Base-by-base conservation (phyloP, 768 basidiomycete genomes). In the Lentinula lateritia region DNA sequence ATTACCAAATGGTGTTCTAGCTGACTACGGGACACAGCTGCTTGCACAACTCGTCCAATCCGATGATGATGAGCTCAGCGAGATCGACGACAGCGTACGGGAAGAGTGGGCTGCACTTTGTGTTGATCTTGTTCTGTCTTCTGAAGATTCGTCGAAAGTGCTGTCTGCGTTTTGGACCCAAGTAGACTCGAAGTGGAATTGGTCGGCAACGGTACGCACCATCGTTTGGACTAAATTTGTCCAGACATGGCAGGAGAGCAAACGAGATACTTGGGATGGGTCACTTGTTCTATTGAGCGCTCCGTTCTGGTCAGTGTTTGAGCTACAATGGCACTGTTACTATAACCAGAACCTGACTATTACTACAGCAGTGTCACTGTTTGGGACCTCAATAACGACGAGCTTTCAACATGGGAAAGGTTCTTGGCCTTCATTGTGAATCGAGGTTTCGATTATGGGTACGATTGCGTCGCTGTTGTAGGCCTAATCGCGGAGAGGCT, bases 71-170 rank as follows among this genome's bases (percentile, higher is more conserved):
- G 74, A 76, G 35, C 74, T 85, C 10, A 74, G 78, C 18, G 78
- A 79, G 43, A 67, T 73, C 16, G 72, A 75, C 2, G 75, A 81
- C 41, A 72, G 77, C 35, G 79, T 84, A 10, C 77, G 81, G 52
- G 72, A 69, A 16, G 75, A 81, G 42, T 92, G 90, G 90, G 80
- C 83, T 2, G 72, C 68, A 15, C 69, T 92, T 0, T 87, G 85
- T 61, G 78, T 84, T 9, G 86, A 88, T 56, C 76, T 80, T 6
- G 62, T 83, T 35, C 71, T 77, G 8, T 70, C 78, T 18, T 83
- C 82, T 61, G 82, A 54, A 6, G 45, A 60, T 8, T 35, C 84
- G 53, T 64, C 71, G 3, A 75, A 79, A 6, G 72, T 75, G n/a
- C 63, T 87, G 62, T 72, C 75, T 56, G 75, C 69, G 34, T 90